Base-by-base conservation (phyloP, 176 grass and related monocot genomes). In the Musa acuminata region DNA sequence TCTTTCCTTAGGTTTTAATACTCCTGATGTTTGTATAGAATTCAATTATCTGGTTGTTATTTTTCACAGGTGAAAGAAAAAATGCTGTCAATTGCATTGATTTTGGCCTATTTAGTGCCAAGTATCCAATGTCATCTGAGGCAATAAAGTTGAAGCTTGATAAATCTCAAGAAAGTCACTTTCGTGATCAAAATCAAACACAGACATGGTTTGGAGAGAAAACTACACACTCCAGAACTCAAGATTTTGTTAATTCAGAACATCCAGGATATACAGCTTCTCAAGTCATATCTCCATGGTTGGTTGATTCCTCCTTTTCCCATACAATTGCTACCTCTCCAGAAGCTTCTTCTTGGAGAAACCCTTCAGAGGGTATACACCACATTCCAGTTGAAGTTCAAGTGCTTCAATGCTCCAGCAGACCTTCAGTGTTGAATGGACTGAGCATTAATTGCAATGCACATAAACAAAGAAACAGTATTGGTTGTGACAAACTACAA, bases 361-460 rank as follows among this genome's bases (percentile, higher is more conserved):
- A 87, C 12, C 74, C 74, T 72, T 75, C 63, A 52, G 78, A 72
- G 52, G 81, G 64, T 14, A 10, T 75, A 60, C 69, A 52, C 54
- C 80, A 81, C 52, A 86, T 79, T 79, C 64, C 78, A 7, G 13
- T 75, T 75, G 55, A 65, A 77, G 66, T 80, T 75, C 81, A 69
- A 74, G 69, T 62, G 70, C 49, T 77, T 84, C 80, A 78, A 79
- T 83, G 81, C 59, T 88, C 82, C 62, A 81, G 67, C 64, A 66
- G 67, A 52, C 82, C 79, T 27, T 84, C 79, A 19, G 64, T 82
- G 21, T 59, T 68, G 64, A 74, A 73, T 57, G 85, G 72, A 78
- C 66, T 76, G 0, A 75, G 79, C 53, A 75, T 51, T 12, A 77
- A 67, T 57, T 52, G 52, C 23, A 64, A 68, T 82, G 62, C 53